Evolutionary conservation across 2,329 filamentous ascomycete genomes (phyloP).

Genomic region (Xylaria sp.): DNA sequence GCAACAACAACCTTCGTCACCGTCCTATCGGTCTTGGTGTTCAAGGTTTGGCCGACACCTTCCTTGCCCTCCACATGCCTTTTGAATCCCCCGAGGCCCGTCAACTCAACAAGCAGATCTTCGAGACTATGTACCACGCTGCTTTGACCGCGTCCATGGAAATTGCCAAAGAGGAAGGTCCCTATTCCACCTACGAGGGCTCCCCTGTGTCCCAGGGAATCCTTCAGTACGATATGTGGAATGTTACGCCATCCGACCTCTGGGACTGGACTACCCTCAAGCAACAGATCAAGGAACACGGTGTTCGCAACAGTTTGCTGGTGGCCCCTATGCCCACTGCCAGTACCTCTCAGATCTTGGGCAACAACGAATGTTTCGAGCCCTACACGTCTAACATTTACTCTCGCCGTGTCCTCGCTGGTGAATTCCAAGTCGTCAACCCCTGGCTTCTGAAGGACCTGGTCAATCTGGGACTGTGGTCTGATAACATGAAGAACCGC

Average conservation of each 20-base stretch:
- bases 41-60: conserved; percentile 94
- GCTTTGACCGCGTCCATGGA: conserved; percentile 85
- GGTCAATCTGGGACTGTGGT: conserved; percentile 97
- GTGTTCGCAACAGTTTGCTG: conserved; percentile 90
- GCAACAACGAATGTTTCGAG: conserved; percentile 99
- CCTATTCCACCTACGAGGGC: conserved; percentile 87
- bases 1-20: conserved; percentile 96
- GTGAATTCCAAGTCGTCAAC: conserved; percentile 99
- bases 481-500: conserved; percentile 99
- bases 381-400: conserved; percentile 99
- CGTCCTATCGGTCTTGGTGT: conserved; percentile 94
- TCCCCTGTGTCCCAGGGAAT: conserved; percentile 92
- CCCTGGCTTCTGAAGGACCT: conserved; percentile 97
- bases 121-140: conserved; percentile 98
- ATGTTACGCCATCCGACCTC: conserved; percentile 83
- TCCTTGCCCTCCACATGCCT: conserved; percentile 91
- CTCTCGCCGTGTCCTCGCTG: conserved; percentile 92
- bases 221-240: conserved; percentile 99
- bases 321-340: conserved; percentile 98
- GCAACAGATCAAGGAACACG: conserved; percentile 84
- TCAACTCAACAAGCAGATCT: conserved; percentile 95
- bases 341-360: conserved; percentile 93
- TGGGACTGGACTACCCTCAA: conserved; percentile 95
- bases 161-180: conserved; percentile 73
- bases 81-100: conserved; percentile 95